Evolutionary conservation across 1,284 basidiomycete species (phyloP).

Genomic region (Anthracocystis panici-leucophaei): DNA sequence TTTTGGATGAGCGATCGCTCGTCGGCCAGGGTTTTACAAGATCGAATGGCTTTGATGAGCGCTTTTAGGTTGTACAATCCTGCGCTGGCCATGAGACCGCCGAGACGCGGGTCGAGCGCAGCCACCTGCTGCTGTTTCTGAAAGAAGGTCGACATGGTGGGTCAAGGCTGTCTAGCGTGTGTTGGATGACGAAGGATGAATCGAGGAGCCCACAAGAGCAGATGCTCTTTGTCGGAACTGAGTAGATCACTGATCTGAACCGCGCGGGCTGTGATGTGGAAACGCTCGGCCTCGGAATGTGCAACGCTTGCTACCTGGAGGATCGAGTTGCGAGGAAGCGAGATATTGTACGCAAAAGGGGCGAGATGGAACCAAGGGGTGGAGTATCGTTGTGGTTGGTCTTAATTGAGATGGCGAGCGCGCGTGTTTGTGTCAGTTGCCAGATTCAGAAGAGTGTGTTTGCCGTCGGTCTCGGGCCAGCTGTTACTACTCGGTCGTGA

Average conservation of each 20-base stretch:
- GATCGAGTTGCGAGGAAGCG: not conserved
- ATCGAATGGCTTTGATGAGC: conserved; percentile 71
- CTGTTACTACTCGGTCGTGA: not conserved
- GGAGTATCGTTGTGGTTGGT: not conserved
- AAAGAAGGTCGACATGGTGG: conserved; percentile 68
- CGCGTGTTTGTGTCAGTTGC: conserved; percentile 3
- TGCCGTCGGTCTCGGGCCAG: conserved; percentile 6
- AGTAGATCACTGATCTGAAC: conserved; percentile 1
- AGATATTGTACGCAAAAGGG: not conserved
- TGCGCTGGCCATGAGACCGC: conserved; percentile 67
- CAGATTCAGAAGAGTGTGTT: conserved; percentile 2
- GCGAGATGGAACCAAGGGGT: not conserved
- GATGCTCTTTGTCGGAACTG: not conserved
- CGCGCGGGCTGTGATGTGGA: not conserved
- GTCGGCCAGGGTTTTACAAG: conserved; percentile 91
- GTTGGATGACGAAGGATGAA: not conserved
- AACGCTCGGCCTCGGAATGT: not conserved
- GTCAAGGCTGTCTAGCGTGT: not conserved
- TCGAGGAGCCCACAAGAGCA: not conserved
- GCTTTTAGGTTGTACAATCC: conserved; percentile 70
- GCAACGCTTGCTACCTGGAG: not conserved
- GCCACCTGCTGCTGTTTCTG: conserved; percentile 69
- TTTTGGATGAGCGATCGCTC: conserved; percentile 97
- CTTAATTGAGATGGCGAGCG: not conserved
- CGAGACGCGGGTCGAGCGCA: conserved; percentile 68